Base-by-base conservation (phyloP, 2,329 filamentous ascomycete species). In the Lasiodiplodia sp. region DNA sequence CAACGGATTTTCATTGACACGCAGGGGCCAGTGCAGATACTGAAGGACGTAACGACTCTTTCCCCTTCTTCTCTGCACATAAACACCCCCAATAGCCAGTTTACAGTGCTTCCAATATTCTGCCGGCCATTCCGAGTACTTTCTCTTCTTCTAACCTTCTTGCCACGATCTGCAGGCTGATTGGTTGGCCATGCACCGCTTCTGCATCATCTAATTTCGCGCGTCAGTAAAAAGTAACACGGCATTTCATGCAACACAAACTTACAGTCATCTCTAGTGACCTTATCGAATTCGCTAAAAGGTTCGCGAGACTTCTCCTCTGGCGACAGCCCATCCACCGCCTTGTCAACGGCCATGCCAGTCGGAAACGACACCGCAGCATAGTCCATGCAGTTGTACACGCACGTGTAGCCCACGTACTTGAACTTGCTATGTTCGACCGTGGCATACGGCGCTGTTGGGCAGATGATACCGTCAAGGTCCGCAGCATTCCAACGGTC, bases 341-440 rank as follows among this genome's bases (percentile, higher is more conserved):
- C 6, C 16, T 40, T 37, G 18, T 67, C 70, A 5, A 75, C 74
- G 2, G 69, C 47, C 16, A 71, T 37, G 0, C 82, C 82, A 11
- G 75, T 77, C 1, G 83, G 83, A 67, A 85, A 85, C 0, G 81
- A 83, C 2, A 81, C 77, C 0, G 80, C 77, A 51, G 80, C 77
- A 69, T 84, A 85, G 69, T 85, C 83, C 4, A 85, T 74, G 6
- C 85, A 77, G 60, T 85, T 85, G 69, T 78, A 85, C 0, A 85
- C 80, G n/a, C 78, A 80, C 3, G 81, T 82, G 57, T 82, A 82
- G 2, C 82, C 82, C 14, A 85, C 81, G 69, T 31, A 69, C 28
- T 12, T 37, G 57, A n/a, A 65, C 69, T 73, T 70, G 75, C 76
- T 74, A 4, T 62, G 44, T 18, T 62, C 60, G 14, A 53, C 40